Conservation (phyloP, 1,139 yeast genomes). For the Blastobotrys niveus region DNA sequence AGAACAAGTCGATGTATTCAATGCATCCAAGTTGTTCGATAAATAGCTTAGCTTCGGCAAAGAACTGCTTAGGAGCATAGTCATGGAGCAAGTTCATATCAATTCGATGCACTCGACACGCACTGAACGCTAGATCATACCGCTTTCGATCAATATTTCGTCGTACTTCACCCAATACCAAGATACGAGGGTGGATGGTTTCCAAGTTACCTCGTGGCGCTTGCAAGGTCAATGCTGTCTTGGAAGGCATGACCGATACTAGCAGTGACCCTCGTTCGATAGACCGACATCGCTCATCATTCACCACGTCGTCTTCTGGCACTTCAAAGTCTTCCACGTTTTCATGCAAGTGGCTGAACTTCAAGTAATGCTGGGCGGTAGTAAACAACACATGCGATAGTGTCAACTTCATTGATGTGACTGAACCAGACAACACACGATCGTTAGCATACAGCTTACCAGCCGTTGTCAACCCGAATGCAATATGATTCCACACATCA, state of each 20-base stretch:
- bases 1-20: slow-evolving; percentile 78
- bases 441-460: slow-evolving; percentile 72
- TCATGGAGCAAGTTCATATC: slow-evolving; percentile 88
- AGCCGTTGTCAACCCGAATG: slow-evolving; percentile 60
- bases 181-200: slow-evolving; percentile 85
- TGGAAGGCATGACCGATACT: slow-evolving; percentile 76
- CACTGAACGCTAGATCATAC: slow-evolving; percentile 66
- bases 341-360: slow-evolving; percentile 67
- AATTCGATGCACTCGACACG: slow-evolving; percentile 87
- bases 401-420: slow-evolving; percentile 74
- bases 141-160: slow-evolving; percentile 51
- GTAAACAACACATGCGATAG: slow-evolving; percentile 74
- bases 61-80: slow-evolving; percentile 67
- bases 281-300: slow-evolving; percentile 79
- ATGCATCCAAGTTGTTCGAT: slow-evolving; percentile 63
- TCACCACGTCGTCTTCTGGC: slow-evolving; percentile 35
- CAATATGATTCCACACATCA: slow-evolving; percentile 37
- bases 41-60: slow-evolving; percentile 58
- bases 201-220: slow-evolving; percentile 97
- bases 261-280: slow-evolving; percentile 87
- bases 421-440: slow-evolving; percentile 62
- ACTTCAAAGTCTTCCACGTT: slow-evolving; percentile 32
- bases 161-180: slow-evolving; percentile 83
- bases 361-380: slow-evolving; percentile 78
- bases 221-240: slow-evolving; percentile 76